These are phyloP conservation scores for Gilbertella persicaria DNA, from an alignment of 371 early-diverging fungal genomes.

Conservation along the genomic window DNA sequence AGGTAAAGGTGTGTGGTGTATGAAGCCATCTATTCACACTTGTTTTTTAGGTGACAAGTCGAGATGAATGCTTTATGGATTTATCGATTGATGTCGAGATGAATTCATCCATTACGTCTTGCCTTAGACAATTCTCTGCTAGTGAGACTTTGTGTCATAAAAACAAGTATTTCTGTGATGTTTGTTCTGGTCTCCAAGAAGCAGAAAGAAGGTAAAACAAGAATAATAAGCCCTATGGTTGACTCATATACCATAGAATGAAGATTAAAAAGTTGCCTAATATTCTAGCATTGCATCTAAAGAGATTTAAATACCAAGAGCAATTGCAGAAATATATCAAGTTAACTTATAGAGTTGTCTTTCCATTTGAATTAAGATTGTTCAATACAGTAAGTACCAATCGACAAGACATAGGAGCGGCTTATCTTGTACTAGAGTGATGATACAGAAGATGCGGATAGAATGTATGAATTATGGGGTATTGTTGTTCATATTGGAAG, in stretches of 20 bases:
- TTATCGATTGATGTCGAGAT: constrained; percentile 95
- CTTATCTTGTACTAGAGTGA: constrained; percentile 56
- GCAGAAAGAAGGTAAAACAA: constrained; percentile 83
- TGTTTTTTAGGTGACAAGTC: constrained; percentile 74
- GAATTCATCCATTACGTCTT: constrained; percentile 90
- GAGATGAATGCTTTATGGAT: constrained; percentile 95
- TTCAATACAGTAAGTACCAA: constrained; percentile 80
- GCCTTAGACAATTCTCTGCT: constrained; percentile 92
- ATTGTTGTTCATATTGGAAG: constrained; percentile 95
- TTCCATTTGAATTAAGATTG: constrained; percentile 89
- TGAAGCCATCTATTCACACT: background rate
- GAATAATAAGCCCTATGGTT: background rate
- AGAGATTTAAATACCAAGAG: constrained; percentile 97
- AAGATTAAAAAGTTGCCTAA: constrained; percentile 92
- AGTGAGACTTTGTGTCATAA: constrained; percentile 91
- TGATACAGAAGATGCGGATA: constrained; percentile 81
- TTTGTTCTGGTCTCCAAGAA: constrained; percentile 92
- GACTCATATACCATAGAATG: constrained; percentile 66
- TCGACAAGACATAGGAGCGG: background rate
- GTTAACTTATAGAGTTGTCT: constrained; percentile 92
- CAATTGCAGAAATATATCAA: constrained; percentile 88
- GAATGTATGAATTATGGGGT: constrained; percentile 86
- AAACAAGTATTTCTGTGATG: constrained; percentile 97
- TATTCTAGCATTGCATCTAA: constrained; percentile 92
- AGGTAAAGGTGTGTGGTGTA: constrained; percentile 25